phyloP scores from a whole-genome alignment of 805 yeast species.

The Sugiyamaella lignohabitans region DNA sequence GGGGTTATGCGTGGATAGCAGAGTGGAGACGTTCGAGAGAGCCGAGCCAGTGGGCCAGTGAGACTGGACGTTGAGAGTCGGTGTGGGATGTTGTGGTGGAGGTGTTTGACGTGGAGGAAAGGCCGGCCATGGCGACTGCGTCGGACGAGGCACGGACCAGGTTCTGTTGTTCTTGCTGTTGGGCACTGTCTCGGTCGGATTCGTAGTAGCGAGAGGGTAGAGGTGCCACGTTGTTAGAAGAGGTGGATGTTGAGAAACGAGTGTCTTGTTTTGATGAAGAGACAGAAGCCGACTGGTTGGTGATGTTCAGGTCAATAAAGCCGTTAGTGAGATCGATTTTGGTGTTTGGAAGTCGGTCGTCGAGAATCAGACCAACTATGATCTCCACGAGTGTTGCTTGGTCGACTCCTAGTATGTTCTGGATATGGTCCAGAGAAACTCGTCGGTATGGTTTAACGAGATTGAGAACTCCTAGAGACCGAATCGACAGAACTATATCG shows the following conservation, averaged over 20 bases:
- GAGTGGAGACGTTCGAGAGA: too few species aligned
- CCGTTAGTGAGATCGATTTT: constrained; percentile 24
- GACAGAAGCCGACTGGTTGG: background rate
- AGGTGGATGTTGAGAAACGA: background rate
- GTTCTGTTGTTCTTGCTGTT: constrained; percentile 14
- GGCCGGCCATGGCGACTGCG: too few species aligned
- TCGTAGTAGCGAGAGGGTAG: constrained; percentile 13
- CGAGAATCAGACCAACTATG: constrained; percentile 26
- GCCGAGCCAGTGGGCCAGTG: too few species aligned
- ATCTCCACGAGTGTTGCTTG: constrained; percentile 19
- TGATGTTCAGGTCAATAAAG: background rate
- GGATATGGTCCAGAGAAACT: constrained; percentile 25
- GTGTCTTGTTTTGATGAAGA: background rate
- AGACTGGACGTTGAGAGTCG: too few species aligned
- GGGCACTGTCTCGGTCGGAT: constrained; percentile 5
- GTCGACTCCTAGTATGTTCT: constrained; percentile 20
- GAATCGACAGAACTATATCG: constrained; percentile 25
- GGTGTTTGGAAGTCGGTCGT: constrained; percentile 24
- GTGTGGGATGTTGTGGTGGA: too few species aligned
- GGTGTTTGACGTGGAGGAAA: too few species aligned
- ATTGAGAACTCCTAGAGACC: constrained; percentile 26
- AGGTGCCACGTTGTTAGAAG: background rate
- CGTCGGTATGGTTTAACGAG: constrained; percentile 29
- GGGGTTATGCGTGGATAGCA: too few species aligned
- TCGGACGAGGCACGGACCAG: background rate